Evolutionary conservation across 352 stramenopile species (phyloP), one percentile per base, ranked within the genome.

Genomic region (Phytophthora ohioensis): DNA sequence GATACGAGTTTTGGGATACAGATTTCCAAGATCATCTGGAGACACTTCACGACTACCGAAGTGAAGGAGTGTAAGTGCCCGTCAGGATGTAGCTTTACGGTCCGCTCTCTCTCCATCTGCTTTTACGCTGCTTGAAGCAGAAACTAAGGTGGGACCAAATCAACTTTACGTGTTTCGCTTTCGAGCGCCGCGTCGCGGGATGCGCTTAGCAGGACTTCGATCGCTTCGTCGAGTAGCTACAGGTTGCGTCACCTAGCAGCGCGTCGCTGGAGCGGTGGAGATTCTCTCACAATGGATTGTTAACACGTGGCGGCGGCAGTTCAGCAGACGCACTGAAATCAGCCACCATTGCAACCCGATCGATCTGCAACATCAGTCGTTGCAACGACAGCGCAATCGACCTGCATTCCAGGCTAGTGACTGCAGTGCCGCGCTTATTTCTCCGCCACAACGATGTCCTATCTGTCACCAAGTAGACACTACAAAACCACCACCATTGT

Each of bases 1-100:
- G 41, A n/a, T 36, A 4, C 46, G 7, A 39, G 30, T 27, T 27
- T 27, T 27, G 21, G 21, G 21, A 27, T 27, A 27, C 21, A 27
- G 21, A 27, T 27, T 27, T 27, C 21, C 21, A 54, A 36, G 48
- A 42, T 55, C 48, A 55, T 41, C 48, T 55, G 48, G 48, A 55
- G 48, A 46, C 34, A 42, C 1, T 12, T 30, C n/a, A 46, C 56
- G 43, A 54, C 56, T 64, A 62, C 55, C 31, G 55, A 62, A 62
- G 55, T 15, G 17, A 51, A 51, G 43, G 21, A 27, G 21, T 27
- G 21, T 27, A 27, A 27, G 21, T 27, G 21, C n/a, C 6, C 35
- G 10, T 5, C 3, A 13, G 48, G 31, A 56, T 56, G 48, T 3
- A 30, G 5, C 11, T 54, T 30, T 27, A 47, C 31, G 48, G 39